Conservation (phyloP, 164 flowering plant species). For the Aristolochia contorta region DNA sequence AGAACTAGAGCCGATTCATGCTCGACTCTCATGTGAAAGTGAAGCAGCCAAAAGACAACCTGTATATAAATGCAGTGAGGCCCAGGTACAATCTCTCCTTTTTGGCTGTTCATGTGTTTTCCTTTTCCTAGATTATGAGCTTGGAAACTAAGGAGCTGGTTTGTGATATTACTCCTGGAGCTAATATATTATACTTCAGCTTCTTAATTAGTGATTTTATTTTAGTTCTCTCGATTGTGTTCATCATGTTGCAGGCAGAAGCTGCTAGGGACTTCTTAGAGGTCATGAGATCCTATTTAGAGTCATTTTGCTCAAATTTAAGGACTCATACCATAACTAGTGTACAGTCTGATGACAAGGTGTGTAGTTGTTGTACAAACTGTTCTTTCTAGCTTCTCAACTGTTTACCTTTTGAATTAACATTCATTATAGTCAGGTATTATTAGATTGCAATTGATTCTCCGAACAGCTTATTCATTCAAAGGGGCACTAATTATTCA, state of each 20-base stretch:
- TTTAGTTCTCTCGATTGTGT: neutral
- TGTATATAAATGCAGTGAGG: constrained; percentile 71
- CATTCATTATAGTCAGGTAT: too few relatives aligned
- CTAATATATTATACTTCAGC: too few relatives aligned
- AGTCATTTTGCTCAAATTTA: constrained; percentile 76
- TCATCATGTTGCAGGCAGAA: constrained; percentile 43
- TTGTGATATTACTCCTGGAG: too few relatives aligned
- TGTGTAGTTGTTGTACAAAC: constrained; percentile 12
- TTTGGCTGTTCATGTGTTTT: too few relatives aligned
- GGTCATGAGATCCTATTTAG: constrained; percentile 61
- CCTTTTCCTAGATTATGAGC: too few relatives aligned
- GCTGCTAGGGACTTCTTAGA: constrained; percentile 62
- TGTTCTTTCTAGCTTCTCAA: neutral
- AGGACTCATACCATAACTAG: constrained; percentile 75
- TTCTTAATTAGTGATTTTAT: too few relatives aligned
- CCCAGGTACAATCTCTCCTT: constrained; percentile 38
- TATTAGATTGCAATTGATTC: too few relatives aligned
- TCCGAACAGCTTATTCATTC: too few relatives aligned
- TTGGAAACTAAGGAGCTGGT: too few relatives aligned
- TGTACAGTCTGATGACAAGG: constrained; percentile 88
- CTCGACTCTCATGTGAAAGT: constrained; percentile 41
- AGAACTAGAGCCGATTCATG: constrained; percentile 64
- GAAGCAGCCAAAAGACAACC: constrained; percentile 61
- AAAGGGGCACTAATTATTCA: constrained; percentile 13
- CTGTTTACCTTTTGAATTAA: neutral